Evolutionary conservation across 139 green algal genomes (phyloP).

Genomic region (Picochlorum costavermella): DNA sequence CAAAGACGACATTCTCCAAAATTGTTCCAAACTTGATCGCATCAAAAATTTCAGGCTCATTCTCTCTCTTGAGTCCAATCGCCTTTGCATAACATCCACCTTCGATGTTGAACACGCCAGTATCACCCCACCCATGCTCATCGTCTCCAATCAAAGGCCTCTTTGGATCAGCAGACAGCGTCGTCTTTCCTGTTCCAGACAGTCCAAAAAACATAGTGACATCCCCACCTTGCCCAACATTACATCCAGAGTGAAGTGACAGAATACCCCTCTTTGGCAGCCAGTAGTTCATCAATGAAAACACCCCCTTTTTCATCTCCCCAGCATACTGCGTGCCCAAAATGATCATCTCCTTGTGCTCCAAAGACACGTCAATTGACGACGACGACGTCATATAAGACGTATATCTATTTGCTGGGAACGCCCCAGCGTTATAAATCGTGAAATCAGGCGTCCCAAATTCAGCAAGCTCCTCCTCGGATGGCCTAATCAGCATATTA

Average conservation of each 20-base stretch:
- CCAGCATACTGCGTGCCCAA: constrained; percentile 83
- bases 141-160: constrained; percentile 88
- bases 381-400: constrained; percentile 86
- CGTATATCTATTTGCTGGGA: constrained; percentile 79
- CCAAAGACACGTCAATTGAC: constrained; percentile 74
- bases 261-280: constrained; percentile 80
- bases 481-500: constrained; percentile 91
- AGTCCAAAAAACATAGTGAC: constrained; percentile 83
- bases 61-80: constrained; percentile 65
- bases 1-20: constrained; percentile 86
- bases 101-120: constrained; percentile 92
- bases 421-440: constrained; percentile 89
- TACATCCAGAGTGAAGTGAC: constrained; percentile 85
- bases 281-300: constrained; percentile 80
- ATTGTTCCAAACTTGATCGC: constrained; percentile 84
- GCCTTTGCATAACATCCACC: constrained; percentile 93
- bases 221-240: constrained; percentile 60
- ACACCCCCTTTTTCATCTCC: constrained; percentile 39
- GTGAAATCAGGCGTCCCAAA: constrained; percentile 88
- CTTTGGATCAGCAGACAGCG: constrained; percentile 63
- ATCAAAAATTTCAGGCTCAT: constrained; percentile 85
- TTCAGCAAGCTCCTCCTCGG: constrained; percentile 17
- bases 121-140: constrained; percentile 83
- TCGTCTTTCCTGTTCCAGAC: constrained; percentile 75
- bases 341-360: constrained; percentile 68